These are phyloP conservation scores for Coemansia interrupta DNA, from an alignment of 192 early-diverging fungal species.

Conservation along the genomic window DNA sequence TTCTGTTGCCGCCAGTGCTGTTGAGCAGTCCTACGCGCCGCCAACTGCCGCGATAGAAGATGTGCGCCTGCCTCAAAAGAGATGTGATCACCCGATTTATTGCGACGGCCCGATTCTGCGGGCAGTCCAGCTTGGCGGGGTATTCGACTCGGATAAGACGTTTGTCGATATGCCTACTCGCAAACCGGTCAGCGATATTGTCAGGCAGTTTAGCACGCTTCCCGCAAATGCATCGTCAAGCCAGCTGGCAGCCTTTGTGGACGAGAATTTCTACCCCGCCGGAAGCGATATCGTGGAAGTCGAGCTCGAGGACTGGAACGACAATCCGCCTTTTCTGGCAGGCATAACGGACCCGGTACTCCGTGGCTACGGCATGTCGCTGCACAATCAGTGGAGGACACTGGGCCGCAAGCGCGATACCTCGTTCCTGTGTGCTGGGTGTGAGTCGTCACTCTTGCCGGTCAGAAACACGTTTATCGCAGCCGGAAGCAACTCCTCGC, in stretches of 20 bases:
- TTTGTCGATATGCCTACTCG: constrained; percentile 70
- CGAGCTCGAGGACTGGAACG: constrained; percentile 52
- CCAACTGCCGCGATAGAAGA: constrained; percentile 15
- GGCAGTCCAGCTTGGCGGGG: constrained; percentile 55
- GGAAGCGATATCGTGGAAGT: constrained; percentile 55
- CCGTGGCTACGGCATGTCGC: constrained; percentile 50
- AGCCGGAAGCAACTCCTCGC: constrained; percentile 59
- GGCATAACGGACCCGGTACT: constrained; percentile 54
- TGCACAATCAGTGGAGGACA: constrained; percentile 65
- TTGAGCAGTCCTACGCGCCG: constrained; percentile 4
- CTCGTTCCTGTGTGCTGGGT: constrained; percentile 55
- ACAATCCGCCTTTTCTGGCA: constrained; percentile 52
- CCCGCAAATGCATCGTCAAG: constrained; percentile 29
- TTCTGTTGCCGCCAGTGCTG: constrained; percentile 3
- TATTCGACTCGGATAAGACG: constrained; percentile 68
- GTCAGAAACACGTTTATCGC: constrained; percentile 60
- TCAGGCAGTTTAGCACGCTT: constrained; percentile 52
- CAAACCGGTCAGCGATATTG: constrained; percentile 54
- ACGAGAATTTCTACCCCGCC: constrained; percentile 57
- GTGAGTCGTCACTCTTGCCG: constrained; percentile 55
- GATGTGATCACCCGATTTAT: constrained; percentile 64
- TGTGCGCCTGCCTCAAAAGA: constrained; percentile 17
- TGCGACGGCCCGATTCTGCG: constrained; percentile 61
- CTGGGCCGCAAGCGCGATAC: constrained; percentile 56
- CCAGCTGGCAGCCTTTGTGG: constrained; percentile 55